Base-by-base conservation (phyloP, 78 protist species). In the Tieghemostelium lacteum region DNA sequence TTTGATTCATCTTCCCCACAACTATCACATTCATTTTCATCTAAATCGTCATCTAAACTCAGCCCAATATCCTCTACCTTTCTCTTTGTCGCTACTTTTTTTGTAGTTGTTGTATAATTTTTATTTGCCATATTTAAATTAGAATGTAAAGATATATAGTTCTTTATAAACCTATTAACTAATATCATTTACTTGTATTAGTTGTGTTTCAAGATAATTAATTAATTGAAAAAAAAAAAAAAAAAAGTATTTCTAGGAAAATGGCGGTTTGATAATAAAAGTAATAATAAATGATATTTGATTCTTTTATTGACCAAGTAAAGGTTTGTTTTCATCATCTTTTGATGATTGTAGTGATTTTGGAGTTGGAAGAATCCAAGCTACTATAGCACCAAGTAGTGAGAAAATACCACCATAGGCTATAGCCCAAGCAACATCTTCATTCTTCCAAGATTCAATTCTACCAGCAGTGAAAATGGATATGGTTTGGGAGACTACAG, bases 401-500 rank as follows among this genome's bases (percentile, higher is more conserved):
- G 88, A 28, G 16, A 80, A 50, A 8, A 66, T 8, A 67, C 88
- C 88, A 80, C 88, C 88, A 67, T 67, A 80, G 6, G 70, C 88
- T 34, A 80, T 80, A n/a, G 70, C 88, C 77, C 76, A 80, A 3
- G 76, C 88, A 55, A 60, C 31, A 14, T 80, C 19, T 67, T 80
- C 55, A 55, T 57, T 12, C 28, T 57, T 67, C 2, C 49, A 34
- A 8, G 40, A 66, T 55, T 54, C 75, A 36, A 80, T 62, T 28
- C 63, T 28, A 57, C 88, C 88, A 50, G 77, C 50, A 3, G 88
- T 66, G 26, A 66, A 67, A 34, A 80, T 80, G 0, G 88, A 80
- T 16, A 80, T 80, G 28, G 86, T 87, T 58, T 87, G 93, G 17
- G 87, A 63, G 28, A 87, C 42, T 0, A 87, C 93, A 34, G 76